phyloP scores from a whole-genome alignment of 768 basidiomycete species.

The Termitomyces sp. region DNA sequence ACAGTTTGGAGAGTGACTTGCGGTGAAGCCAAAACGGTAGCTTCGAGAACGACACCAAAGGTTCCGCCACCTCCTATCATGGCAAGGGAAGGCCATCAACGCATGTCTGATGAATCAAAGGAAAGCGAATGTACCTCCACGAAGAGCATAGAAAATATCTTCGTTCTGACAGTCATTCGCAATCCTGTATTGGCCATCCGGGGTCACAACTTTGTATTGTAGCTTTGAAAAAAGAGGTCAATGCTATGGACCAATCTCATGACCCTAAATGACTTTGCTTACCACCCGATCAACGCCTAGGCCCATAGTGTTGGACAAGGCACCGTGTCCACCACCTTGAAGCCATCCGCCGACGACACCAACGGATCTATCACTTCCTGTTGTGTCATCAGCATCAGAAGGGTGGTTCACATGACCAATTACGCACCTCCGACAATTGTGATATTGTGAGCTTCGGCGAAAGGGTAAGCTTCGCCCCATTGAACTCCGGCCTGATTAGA shows the following conservation, averaged over 20 bases:
- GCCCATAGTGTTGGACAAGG: slow-evolving; percentile 38
- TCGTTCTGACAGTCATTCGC: slow-evolving; percentile 44
- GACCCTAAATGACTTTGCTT: slow-evolving; percentile 5
- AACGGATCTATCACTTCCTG: slow-evolving; percentile 33
- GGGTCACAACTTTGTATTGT: slow-evolving; percentile 48
- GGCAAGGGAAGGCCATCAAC: background rate
- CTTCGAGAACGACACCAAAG: slow-evolving; percentile 36
- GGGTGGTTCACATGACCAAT: background rate
- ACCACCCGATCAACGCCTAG: slow-evolving; percentile 42
- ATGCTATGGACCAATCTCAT: background rate
- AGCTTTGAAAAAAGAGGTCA: slow-evolving; percentile 22
- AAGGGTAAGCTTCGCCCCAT: slow-evolving; percentile 36
- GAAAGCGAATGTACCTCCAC: slow-evolving; percentile 26
- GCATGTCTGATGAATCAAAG: background rate
- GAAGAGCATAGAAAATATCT: slow-evolving; percentile 51
- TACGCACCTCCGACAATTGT: slow-evolving; percentile 36
- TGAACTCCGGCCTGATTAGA: slow-evolving; percentile 35
- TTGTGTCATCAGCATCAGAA: background rate
- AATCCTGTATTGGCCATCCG: slow-evolving; percentile 38
- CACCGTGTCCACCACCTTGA: slow-evolving; percentile 40
- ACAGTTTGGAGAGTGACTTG: slow-evolving; percentile 29
- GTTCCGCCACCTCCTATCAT: slow-evolving; percentile 37
- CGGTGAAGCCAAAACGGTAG: slow-evolving; percentile 32
- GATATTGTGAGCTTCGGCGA: slow-evolving; percentile 37
- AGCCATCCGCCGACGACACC: slow-evolving; percentile 39